Conservation (phyloP, 2,329 filamentous ascomycete genomes). For the Pseudogymnoascus sp. region DNA sequence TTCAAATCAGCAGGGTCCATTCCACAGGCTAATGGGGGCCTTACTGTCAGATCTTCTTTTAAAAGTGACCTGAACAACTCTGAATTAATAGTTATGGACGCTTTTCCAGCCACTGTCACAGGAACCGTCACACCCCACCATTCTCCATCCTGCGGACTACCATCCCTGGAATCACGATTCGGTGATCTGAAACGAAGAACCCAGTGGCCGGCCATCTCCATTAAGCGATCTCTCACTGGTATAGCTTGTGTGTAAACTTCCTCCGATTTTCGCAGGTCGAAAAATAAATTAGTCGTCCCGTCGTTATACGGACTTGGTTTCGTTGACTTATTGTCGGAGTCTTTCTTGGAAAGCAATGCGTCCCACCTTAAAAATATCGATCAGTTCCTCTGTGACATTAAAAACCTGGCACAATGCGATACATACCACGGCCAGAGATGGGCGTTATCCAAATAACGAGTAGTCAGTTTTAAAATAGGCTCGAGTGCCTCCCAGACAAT, state of each 20-base stretch:
- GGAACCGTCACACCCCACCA: neutral
- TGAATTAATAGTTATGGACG: neutral
- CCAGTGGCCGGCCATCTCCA: neutral
- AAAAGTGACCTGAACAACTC: neutral
- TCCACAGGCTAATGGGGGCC: neutral
- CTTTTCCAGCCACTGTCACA: neutral
- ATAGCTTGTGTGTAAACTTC: neutral
- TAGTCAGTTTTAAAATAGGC: neutral
- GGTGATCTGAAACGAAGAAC: neutral
- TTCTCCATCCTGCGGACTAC: neutral
- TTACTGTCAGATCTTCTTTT: neutral
- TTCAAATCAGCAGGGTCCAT: neutral
- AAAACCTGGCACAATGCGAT: neutral
- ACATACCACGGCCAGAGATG: constrained; percentile 5
- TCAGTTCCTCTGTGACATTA: neutral
- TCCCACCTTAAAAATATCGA: neutral
- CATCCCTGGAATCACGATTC: neutral
- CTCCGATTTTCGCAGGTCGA: neutral
- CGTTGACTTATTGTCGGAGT: neutral
- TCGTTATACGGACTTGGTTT: neutral
- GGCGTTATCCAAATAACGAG: neutral
- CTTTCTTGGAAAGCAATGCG: neutral
- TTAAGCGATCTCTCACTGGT: neutral
- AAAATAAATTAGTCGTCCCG: neutral
- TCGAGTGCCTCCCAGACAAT: neutral